Conservation (phyloP, 2,329 filamentous ascomycete genomes). For the Trichophaea hybrida region DNA sequence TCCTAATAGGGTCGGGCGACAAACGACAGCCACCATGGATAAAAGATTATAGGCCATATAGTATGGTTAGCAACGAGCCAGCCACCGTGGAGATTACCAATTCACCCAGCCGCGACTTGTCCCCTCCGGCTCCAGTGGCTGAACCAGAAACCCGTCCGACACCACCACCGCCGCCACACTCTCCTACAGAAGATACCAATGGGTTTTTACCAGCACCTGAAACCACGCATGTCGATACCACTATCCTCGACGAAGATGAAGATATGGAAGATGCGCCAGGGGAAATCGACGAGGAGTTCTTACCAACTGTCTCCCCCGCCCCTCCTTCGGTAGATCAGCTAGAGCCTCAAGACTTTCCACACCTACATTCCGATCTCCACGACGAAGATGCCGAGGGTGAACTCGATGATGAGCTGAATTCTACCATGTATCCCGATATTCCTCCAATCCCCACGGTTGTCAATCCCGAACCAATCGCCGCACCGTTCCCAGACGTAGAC, state of each 20-base stretch:
- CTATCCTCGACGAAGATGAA: slow-evolving; percentile 23
- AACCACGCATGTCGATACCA: neutral
- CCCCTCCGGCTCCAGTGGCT: neutral
- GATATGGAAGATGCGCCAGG: slow-evolving; percentile 15
- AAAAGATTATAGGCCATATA: slow-evolving; percentile 56
- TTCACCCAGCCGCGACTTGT: neutral
- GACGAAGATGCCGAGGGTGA: slow-evolving; percentile 29
- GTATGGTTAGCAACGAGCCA: slow-evolving; percentile 34
- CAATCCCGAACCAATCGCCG: neutral
- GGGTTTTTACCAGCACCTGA: neutral
- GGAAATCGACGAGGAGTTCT: slow-evolving; percentile 8
- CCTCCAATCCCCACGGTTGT: neutral
- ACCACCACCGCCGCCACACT: neutral
- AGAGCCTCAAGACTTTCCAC: slow-evolving; percentile 16
- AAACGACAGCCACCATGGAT: slow-evolving; percentile 55
- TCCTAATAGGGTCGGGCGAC: neutral
- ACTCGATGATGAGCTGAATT: slow-evolving; percentile 11
- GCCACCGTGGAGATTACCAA: neutral
- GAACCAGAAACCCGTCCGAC: neutral
- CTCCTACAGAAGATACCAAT: neutral
- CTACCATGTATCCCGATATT: neutral
- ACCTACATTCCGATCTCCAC: slow-evolving; percentile 30
- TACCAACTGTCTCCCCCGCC: slow-evolving; percentile 28
- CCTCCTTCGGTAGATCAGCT: slow-evolving; percentile 23
- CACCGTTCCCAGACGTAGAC: neutral